Base-by-base conservation (phyloP, 768 basidiomycete genomes). In the Amanita pseudoporphyria region DNA sequence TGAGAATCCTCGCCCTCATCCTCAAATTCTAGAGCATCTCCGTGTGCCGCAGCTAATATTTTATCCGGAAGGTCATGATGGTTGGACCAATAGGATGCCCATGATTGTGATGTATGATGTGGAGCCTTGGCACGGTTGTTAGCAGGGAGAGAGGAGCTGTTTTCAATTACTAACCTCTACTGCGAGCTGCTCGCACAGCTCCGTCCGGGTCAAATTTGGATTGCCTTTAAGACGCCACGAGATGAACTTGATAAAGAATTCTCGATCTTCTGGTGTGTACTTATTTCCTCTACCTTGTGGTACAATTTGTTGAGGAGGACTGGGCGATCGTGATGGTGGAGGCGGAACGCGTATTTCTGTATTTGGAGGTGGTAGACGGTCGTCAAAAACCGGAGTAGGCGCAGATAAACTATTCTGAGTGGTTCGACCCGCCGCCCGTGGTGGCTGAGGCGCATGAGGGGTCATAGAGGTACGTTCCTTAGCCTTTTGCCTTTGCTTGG, bases 291-390 rank as follows among this genome's bases (percentile, higher is more conserved):
- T 64, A 10, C 68, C 71, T 46, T 64, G 57, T 38, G 67, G 69
- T 47, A 80, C 66, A 22, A 80, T 59, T 49, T 62, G 62, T 7
- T 71, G 72, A 6, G 84, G 85, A 19, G 85, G 84, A 2, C 71
- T 77, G 1, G 85, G 85, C n/a, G 80, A 79, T 40, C 82, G 78
- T 18, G 79, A 78, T 1, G 84, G 83, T 12, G 81, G 79, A 6
- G 70, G 68, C 5, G 82, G 84, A 28, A 81, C 67, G 54, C 69
- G 73, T 47, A 82, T 67, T 41, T 79, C 74, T 41, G 76, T 69
- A 57, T 82, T 75, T n/a, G 81, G 81, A 5, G 79, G 69, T 43
- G 81, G 78, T 28, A 83, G 61, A 45, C 71, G 72, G 40, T 63
- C 59, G 39, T 68, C 70, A 54, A 66, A 77, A 22, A 72, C 70